Evolutionary conservation across 352 stramenopile genomes (phyloP).

Genomic region (Aphanomyces invadans): DNA sequence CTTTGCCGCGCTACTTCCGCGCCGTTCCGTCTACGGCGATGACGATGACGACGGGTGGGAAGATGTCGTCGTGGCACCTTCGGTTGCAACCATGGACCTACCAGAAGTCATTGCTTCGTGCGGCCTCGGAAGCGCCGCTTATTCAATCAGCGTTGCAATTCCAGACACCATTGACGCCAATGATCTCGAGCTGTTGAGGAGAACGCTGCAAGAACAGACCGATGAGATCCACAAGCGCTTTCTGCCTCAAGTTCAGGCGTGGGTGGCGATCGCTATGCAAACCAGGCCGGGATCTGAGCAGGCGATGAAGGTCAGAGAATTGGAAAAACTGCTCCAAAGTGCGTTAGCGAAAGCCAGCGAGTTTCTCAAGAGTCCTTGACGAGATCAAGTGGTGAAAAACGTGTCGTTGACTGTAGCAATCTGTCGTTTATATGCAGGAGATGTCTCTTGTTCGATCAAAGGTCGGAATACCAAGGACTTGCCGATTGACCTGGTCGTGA

Average conservation of each 20-base stretch:
- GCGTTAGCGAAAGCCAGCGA: background rate
- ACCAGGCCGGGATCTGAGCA: background rate
- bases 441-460: no score
- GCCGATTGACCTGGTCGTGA: no score
- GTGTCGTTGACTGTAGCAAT: no score
- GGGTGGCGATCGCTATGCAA: background rate
- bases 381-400: no score
- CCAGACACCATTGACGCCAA: background rate
- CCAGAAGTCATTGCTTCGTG: constrained; percentile 1
- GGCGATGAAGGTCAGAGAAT: background rate
- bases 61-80: background rate
- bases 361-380: background rate
- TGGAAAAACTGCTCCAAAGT: background rate
- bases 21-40: background rate
- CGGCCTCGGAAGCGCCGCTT: constrained; percentile 6
- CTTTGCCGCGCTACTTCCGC: background rate
- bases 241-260: background rate
- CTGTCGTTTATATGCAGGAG: no score
- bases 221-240: background rate
- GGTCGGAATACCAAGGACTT: no score
- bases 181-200: background rate
- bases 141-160: background rate
- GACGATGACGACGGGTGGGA: background rate
- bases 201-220: background rate
- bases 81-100: background rate